A percentile compares a stretch with the other conserved stretches of the same genome.
Evolutionary conservation across 2,329 filamentous ascomycete genomes (phyloP).

Genomic region (Ceratocystis alfenasii): DNA sequence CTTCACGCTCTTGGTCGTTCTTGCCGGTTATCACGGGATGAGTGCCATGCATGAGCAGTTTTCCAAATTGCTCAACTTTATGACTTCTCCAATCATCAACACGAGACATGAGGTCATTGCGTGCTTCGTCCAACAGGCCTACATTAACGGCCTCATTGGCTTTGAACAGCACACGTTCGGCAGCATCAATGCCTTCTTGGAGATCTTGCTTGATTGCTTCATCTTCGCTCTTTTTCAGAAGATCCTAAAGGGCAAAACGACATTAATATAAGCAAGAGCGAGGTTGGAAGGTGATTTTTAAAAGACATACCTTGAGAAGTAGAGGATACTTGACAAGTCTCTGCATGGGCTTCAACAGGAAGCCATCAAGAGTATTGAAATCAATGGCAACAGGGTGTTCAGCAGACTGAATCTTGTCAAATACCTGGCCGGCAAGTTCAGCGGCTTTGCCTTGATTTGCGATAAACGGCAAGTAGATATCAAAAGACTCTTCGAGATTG

Average conservation of each 20-base stretch:
- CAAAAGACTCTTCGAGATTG: slow-evolving; percentile 72
- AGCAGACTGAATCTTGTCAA: slow-evolving; percentile 70
- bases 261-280: slow-evolving; percentile 26
- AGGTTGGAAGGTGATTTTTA: neutral
- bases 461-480: slow-evolving; percentile 93
- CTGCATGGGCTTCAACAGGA: slow-evolving; percentile 93
- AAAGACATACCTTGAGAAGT: slow-evolving; percentile 57
- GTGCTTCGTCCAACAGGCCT: slow-evolving; percentile 69
- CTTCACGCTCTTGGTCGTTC: slow-evolving; percentile 84
- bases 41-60: slow-evolving; percentile 74
- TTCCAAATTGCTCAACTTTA: slow-evolving; percentile 79
- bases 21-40: slow-evolving; percentile 85
- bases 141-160: slow-evolving; percentile 87
- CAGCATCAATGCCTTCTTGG: slow-evolving; percentile 62
- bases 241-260: slow-evolving; percentile 44
- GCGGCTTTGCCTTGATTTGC: slow-evolving; percentile 91
- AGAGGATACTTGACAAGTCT: slow-evolving; percentile 88
- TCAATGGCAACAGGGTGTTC: slow-evolving; percentile 72
- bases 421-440: slow-evolving; percentile 68
- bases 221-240: slow-evolving; percentile 74
- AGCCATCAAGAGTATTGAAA: slow-evolving; percentile 78
- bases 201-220: slow-evolving; percentile 61
- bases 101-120: slow-evolving; percentile 65
- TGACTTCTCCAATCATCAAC: slow-evolving; percentile 98
- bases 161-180: slow-evolving; percentile 67